Percentiles rank a stretch among this genome's conserved stretches.
Conservation (phyloP, 1,284 basidiomycete species). For the Phlebopus sp. region DNA sequence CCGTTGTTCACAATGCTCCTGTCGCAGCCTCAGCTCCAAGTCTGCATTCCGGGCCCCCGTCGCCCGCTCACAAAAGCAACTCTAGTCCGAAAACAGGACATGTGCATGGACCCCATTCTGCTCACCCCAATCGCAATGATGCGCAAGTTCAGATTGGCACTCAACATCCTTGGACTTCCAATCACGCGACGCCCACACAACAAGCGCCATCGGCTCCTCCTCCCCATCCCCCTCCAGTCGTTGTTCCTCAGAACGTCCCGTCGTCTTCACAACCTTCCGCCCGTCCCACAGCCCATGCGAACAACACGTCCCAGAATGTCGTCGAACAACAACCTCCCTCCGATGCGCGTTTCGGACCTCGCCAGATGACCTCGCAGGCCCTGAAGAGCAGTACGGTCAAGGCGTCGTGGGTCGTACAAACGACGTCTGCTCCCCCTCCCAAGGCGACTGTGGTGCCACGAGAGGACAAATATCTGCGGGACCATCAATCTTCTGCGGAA, state of each 20-base stretch:
- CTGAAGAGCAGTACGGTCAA: conserved; percentile 25
- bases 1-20: conserved; percentile 12
- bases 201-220: conserved; percentile 18
- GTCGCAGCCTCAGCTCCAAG: conserved; percentile 11
- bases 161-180: conserved; percentile 8
- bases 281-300: conserved; percentile 14
- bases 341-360: conserved; percentile 14
- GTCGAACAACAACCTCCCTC: conserved; percentile 11
- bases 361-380: conserved; percentile 8
- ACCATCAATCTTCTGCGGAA: conserved; percentile 19
- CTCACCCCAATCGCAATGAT: conserved; percentile 26
- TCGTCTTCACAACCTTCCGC: conserved; percentile 29
- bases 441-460: conserved; percentile 19
- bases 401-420: conserved; percentile 35
- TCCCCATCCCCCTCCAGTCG: conserved; percentile 23
- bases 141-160: conserved; percentile 13
- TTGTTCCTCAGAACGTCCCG: conserved; percentile 16
- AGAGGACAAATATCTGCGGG: conserved; percentile 31
- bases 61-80: conserved; percentile 14
- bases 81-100: conserved; percentile 18
- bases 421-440: conserved; percentile 15
- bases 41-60: conserved; percentile 22
- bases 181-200: conserved; percentile 14
- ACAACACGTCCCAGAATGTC: conserved; percentile 10
- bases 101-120: conserved; percentile 13